Evolutionary conservation across 108 stramenopile genomes (phyloP).

Genomic region (Ochromonas danica): DNA sequence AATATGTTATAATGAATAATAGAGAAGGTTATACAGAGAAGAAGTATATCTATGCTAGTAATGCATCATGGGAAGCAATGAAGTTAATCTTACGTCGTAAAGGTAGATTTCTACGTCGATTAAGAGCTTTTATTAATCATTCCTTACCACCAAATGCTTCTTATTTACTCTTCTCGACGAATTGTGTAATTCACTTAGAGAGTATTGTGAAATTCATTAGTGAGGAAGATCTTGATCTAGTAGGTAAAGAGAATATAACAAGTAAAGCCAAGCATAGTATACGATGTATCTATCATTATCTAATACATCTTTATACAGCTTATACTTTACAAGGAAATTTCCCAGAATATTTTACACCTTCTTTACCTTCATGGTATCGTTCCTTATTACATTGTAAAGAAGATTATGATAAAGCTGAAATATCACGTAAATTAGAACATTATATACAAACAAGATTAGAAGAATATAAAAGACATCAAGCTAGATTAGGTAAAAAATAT

Average conservation of each 20-base stretch:
- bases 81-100: not conserved
- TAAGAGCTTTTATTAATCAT: not conserved
- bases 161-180: not conserved
- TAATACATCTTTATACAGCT: not conserved
- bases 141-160: not conserved
- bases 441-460: no score
- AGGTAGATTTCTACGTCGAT: slow-evolving; percentile 4
- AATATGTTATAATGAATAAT: not conserved
- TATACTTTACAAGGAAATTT: slow-evolving; percentile 4
- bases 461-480: not conserved
- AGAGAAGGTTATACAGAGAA: not conserved
- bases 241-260: not conserved
- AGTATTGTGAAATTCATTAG: not conserved
- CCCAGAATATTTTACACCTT: slow-evolving; percentile 25
- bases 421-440: not conserved
- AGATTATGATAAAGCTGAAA: not conserved
- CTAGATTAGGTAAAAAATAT: not conserved
- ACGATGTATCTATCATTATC: not conserved
- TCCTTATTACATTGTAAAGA: not conserved
- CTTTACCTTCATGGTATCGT: slow-evolving; percentile 8
- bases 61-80: not conserved
- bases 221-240: not conserved
- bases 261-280: not conserved
- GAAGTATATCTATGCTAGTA: not conserved
- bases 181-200: not conserved